Base-by-base conservation (phyloP, 768 basidiomycete genomes). In the Agaricus subrufescens region DNA sequence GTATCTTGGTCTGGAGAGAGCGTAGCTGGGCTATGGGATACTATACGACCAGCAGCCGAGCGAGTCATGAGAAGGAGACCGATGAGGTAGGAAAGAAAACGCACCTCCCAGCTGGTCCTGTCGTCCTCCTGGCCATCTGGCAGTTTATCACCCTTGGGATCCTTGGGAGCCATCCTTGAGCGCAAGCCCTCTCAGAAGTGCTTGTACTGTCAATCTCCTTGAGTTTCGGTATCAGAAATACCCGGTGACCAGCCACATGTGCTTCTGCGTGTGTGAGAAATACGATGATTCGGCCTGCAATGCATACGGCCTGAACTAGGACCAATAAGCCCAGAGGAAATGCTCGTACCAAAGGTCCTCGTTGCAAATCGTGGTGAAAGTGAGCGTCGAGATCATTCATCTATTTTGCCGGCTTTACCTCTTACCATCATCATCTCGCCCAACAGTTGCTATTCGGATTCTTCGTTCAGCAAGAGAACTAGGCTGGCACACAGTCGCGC, bases 401-500 rank as follows among this genome's bases (percentile, higher is more conserved):
- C 29, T 37, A 46, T 26, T 39, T 53, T 46, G 46, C 47, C 46
- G 44, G 39, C 47, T 46, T 40, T 50, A 46, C n/a, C 34, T 25
- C 29, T 52, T 38, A 60, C 62, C 58, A 57, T 55, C 61, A 58
- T 48, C 44, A 60, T 58, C 37, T 56, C 37, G 26, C 37, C 46
- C 8, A 39, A 45, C 48, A 85, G 94, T 95, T 69, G 92, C 92
- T n/a, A 83, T 94, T 61, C 86, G 92, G 63, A 85, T 95, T 43
- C 86, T 95, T 74, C 83, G 90, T 60, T 87, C 90, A 1, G 89
- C 92, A 15, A 85, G 87, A 62, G 89, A 93, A 65, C 77, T 94
- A 46, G 90, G 87, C 44, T 92, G 94, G 91, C 79, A 82, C 62
- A 92, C 91, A 31, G 91, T 93, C 44, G 88, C 92, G 10, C 84